Base-by-base conservation (phyloP, 805 yeast genomes). In the Saturnispora ahearnii region DNA sequence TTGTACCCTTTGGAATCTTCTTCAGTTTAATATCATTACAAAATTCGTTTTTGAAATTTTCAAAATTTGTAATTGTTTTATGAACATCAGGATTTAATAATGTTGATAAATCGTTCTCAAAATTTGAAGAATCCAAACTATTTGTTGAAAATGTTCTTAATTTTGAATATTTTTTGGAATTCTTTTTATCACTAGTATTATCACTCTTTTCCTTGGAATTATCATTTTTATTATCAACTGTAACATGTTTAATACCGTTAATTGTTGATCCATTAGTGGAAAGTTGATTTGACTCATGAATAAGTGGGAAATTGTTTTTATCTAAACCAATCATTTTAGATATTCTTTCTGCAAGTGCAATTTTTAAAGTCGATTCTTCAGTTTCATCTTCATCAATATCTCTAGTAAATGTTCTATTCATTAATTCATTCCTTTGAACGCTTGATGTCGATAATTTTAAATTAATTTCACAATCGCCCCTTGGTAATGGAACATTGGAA, bases 291-390 rank as follows among this genome's bases (percentile, higher is more conserved):
- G 44, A 32, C 11, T 40, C 37, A 8, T 44, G 26, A 15, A 36
- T 31, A 5, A 48, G 26, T 15, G 50, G 43, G 38, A 54, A 50
- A 30, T 46, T 55, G 29, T 46, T 70, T 51, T 66, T 66, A 38
- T 73, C 74, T 10, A 88, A 72, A 0, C 96, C 96, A 32, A 88
- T 67, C 31, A 79, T 67, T 46, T 73, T 73, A 60, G 88, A 82
- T 40, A 89, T 74, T 26, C 81, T 82, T 56, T 86, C 95, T 5
- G 82, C 75, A 1, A 89, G 63, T 0, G 91, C 87, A 21, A 73
- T 69, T 48, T 84, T 68, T 26, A 84, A 63, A 0, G 84, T 73
- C 0, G 78, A 71, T 44, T 84, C 91, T 57, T 85, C 89, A 0
- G 84, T 78, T 55, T 83, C 91, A 52, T 83, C 87, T 33, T 48